A percentile compares a stretch with the other conserved stretches of the same genome.
Evolutionary conservation across 169 alveolate genomes (phyloP).

Genomic region (Prorocentrum cordatum): DNA sequence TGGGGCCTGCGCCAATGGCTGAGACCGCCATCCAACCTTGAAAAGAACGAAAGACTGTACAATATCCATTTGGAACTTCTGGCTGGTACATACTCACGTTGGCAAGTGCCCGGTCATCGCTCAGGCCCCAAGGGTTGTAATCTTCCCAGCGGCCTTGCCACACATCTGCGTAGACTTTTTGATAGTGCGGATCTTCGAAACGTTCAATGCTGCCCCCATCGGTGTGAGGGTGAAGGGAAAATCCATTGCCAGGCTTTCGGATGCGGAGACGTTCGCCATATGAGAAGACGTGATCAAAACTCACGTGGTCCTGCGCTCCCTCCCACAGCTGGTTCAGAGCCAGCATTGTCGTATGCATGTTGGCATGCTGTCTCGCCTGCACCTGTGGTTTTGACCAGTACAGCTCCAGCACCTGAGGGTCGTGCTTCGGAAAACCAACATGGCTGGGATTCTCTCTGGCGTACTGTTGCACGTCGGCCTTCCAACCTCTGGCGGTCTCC

Average conservation of each 20-base stretch:
- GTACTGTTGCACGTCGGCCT: background rate
- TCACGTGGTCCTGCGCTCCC: background rate
- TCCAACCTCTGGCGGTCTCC: background rate
- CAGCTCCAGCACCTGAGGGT: background rate
- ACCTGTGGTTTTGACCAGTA: background rate
- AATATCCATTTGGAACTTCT: no score
- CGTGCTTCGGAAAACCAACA: background rate
- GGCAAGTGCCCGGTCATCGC: no score
- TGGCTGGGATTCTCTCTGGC: background rate
- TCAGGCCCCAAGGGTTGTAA: no score
- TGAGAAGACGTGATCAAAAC: background rate
- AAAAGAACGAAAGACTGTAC: no score
- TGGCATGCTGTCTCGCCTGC: background rate
- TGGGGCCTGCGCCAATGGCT: no score
- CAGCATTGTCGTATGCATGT: background rate
- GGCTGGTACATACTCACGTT: no score
- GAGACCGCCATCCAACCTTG: no score
- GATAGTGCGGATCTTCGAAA: background rate
- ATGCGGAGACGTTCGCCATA: background rate
- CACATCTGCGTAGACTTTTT: no score
- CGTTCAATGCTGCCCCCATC: background rate
- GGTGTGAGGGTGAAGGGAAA: background rate
- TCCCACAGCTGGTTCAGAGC: background rate
- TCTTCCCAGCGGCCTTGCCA: no score
- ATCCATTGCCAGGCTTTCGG: background rate